These are phyloP conservation scores for Melanomma pulvis-pyrius DNA, from an alignment of 495 filamentous ascomycete genomes.

Conservation along the genomic window DNA sequence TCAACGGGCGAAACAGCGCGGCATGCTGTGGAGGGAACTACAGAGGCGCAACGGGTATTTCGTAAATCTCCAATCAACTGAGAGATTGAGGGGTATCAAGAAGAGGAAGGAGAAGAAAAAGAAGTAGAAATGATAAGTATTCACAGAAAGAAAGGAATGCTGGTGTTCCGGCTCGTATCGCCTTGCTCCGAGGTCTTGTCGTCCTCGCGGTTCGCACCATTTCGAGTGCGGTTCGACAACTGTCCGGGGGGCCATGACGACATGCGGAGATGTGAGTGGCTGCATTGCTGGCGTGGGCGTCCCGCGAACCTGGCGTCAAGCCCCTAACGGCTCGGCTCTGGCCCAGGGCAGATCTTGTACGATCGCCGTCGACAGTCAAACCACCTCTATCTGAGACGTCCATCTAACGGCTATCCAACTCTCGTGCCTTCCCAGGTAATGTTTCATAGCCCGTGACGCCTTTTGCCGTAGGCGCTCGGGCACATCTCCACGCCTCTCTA, in stretches of 20 bases:
- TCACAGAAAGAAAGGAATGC: no score
- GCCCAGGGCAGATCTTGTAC: not conserved
- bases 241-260: not conserved
- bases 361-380: not conserved
- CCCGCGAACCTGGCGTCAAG: not conserved
- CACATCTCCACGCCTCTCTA: no score
- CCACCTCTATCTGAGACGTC: not conserved
- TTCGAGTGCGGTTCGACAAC: not conserved
- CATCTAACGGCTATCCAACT: not conserved
- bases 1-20: not conserved
- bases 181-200: no score
- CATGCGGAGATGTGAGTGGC: not conserved
- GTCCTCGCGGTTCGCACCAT: not conserved
- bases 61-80: not conserved
- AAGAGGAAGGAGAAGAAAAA: not conserved
- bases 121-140: not conserved
- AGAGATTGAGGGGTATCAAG: no score
- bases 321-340: not conserved
- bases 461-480: not conserved
- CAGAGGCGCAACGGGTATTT: not conserved
- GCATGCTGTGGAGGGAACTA: not conserved
- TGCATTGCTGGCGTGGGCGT: not conserved
- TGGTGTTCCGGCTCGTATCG: no score
- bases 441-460: no score
- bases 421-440: not conserved